A percentile compares a stretch with the other conserved stretches of the same genome.
Conservation (phyloP, 306 rosid genomes). For the Cucurbita maxima region DNA sequence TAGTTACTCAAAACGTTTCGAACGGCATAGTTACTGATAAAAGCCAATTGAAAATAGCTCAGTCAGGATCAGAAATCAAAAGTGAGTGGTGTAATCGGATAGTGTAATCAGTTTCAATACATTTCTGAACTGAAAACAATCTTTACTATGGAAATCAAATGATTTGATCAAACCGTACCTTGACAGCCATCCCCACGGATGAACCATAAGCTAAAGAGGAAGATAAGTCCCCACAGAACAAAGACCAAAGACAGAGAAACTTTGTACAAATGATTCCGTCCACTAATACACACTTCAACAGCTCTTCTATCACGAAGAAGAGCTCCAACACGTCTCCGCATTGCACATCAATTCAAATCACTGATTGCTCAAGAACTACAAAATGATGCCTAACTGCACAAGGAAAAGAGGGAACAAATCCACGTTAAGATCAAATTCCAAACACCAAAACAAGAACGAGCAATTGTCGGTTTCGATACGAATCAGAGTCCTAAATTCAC, state of each 20-base stretch:
- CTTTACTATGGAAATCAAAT: neutral
- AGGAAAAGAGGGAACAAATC: neutral
- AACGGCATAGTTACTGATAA: neutral
- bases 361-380: neutral
- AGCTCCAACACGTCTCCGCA: conserved; percentile 78
- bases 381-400: neutral
- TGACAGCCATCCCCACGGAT: conserved; percentile 42
- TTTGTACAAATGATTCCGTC: conserved; percentile 41
- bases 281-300: conserved; percentile 26
- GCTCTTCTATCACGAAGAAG: conserved; percentile 50
- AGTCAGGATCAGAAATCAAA: neutral
- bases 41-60: neutral
- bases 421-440: neutral
- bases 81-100: neutral
- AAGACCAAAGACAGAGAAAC: conserved; percentile 61
- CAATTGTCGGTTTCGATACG: neutral
- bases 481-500: neutral
- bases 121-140: neutral
- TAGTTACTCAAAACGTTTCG: neutral
- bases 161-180: conserved; percentile 24
- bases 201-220: conserved; percentile 69
- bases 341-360: conserved; percentile 12
- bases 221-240: conserved; percentile 52
- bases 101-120: neutral
- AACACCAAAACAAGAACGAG: neutral